A percentile compares a stretch with the other conserved stretches of the same genome.
Conservation (phyloP, 2,329 filamentous ascomycete genomes). For the Pestalotiopsis sp. region DNA sequence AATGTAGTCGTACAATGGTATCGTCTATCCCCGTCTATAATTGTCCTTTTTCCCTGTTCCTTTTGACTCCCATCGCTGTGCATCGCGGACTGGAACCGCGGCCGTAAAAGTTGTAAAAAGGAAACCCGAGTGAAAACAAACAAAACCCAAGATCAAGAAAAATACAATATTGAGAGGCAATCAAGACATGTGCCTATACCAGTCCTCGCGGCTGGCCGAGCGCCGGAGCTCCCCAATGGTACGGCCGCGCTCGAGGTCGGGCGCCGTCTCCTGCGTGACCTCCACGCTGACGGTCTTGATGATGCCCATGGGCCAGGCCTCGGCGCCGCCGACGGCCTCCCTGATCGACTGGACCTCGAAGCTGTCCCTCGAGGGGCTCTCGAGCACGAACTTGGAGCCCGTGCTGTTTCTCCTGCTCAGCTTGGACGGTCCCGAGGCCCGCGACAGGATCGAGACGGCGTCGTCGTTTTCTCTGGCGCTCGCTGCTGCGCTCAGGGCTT, state of each 20-base stretch:
- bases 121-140: not conserved
- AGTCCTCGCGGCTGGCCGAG: slow-evolving; percentile 17
- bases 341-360: slow-evolving; percentile 16
- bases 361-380: slow-evolving; percentile 25
- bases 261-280: slow-evolving; percentile 35
- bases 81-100: not conserved
- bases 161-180: not conserved
- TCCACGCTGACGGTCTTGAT: slow-evolving; percentile 42
- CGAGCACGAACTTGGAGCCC: slow-evolving; percentile 27
- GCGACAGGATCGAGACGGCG: slow-evolving; percentile 23
- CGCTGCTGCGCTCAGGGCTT: slow-evolving; percentile 20
- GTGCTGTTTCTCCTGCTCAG: slow-evolving; percentile 21
- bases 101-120: not conserved
- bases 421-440: slow-evolving; percentile 19
- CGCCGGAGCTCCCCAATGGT: slow-evolving; percentile 14
- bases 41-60: not conserved
- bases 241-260: slow-evolving; percentile 22
- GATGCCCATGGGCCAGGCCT: slow-evolving; percentile 36
- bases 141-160: not conserved
- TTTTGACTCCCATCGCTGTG: not conserved
- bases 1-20: not conserved
- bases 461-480: slow-evolving; percentile 17
- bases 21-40: not conserved
- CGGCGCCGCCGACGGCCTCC: slow-evolving; percentile 15
- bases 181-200: slow-evolving; percentile 20